phyloP scores from a whole-genome alignment of 306 rosid genomes.

The Acacia confusa region DNA sequence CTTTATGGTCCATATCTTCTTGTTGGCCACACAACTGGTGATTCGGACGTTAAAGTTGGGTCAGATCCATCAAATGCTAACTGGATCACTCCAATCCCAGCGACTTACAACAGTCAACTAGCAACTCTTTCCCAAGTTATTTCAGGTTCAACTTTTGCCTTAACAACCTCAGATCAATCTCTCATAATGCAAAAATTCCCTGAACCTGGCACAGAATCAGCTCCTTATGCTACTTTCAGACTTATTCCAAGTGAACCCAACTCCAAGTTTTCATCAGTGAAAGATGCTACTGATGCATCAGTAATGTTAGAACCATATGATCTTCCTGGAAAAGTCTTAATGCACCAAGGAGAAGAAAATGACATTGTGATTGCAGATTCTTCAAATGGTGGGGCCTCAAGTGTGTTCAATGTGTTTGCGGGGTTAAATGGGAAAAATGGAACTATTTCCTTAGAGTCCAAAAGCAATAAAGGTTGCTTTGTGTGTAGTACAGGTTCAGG shows the following conservation, averaged over 20 bases:
- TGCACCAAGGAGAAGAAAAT: neutral
- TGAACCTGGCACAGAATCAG: neutral
- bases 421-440: slow-evolving; percentile 46
- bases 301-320: neutral
- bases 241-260: neutral
- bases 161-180: neutral
- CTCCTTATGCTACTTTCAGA: neutral
- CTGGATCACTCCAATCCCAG: neutral
- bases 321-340: neutral
- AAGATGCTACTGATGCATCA: neutral
- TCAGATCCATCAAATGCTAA: neutral
- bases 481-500: neutral
- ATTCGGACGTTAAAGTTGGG: neutral
- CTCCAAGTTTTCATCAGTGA: neutral
- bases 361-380: neutral
- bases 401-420: slow-evolving; percentile 44
- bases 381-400: slow-evolving; percentile 28
- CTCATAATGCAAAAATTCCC: neutral
- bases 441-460: neutral
- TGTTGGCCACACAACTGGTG: neutral
- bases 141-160: neutral
- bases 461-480: neutral
- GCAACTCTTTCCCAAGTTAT: neutral
- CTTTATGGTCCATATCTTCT: neutral
- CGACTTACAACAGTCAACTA: neutral